Evolutionary conservation across 352 stramenopile genomes (phyloP), one percentile per base, ranked within the genome.

Genomic region (Salisapilia sapeloensis): DNA sequence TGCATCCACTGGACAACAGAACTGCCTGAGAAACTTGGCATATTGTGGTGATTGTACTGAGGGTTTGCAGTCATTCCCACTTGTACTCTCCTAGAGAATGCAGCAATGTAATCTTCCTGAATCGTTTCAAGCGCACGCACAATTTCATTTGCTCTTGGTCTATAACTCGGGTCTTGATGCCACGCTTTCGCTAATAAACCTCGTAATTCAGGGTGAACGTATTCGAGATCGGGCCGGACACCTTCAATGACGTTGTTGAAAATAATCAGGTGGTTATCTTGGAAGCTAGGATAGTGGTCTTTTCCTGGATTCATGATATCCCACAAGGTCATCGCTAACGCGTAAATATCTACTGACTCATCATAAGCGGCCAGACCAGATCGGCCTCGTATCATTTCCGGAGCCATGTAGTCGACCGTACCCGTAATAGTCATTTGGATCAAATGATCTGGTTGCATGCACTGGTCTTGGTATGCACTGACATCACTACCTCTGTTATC

Each of bases 401-500:
- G 63, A 6, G 63, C 63, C 63, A 77, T 65, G 46, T 71, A 72
- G 16, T 62, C 44, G 8, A 60, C 39, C 1, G 47, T 62, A 16
- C 51, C 52, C n/a, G n/a, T n/a, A n/a, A n/a, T n/a, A n/a, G n/a
- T n/a, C n/a, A n/a, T n/a, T n/a, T n/a, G n/a, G n/a, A n/a, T n/a
- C n/a, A n/a, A n/a, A n/a, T n/a, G n/a, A n/a, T n/a, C n/a, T n/a
- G n/a, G n/a, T n/a, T n/a, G n/a, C n/a, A n/a, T n/a, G n/a, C n/a
- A n/a, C n/a, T n/a, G n/a, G n/a, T n/a, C n/a, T n/a, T n/a, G n/a
- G n/a, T n/a, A n/a, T n/a, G n/a, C n/a, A n/a, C n/a, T n/a, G n/a
- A n/a, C n/a, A n/a, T n/a, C n/a, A n/a, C n/a, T n/a, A n/a, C n/a
- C n/a, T n/a, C n/a, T n/a, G n/a, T n/a, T n/a, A n/a, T n/a, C n/a